Evolutionary conservation across 768 basidiomycete genomes (phyloP), one percentile per base, ranked within the genome.

Genomic region (Tylopilus sp.): DNA sequence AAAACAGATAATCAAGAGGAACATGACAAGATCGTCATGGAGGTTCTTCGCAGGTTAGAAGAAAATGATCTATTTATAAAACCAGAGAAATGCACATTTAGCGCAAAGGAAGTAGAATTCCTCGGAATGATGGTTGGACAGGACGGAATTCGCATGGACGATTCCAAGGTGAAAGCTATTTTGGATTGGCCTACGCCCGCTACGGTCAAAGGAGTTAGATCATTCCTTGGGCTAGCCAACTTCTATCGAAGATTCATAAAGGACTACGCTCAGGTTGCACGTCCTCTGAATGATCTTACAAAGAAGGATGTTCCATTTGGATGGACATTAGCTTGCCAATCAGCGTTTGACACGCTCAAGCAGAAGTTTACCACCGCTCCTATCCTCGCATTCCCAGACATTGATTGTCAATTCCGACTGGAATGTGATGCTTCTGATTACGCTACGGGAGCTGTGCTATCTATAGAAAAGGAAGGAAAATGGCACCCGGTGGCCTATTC

Each of bases 1-100:
- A 36, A 48, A 28, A 55, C 50, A n/a, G n/a, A n/a, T n/a, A n/a
- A n/a, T 1, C 65, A 65, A 3, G 54, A 71, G 1, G 65, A 75
- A 1, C 73, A 77, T 52, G 1, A 2, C 33, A 1, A 3, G 5
- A 28, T 58, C 1, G 30, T 55, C 0, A 0, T 0, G 0, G 11
- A 56, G 6, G 55, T 51, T 0, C 10, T 59, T 0, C 9, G 51
- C 1, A 34, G 25, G 0, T 16, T 55, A 0, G 0, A 9, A 0
- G 26, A 52, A 0, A 51, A 54, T 8, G 28, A 60, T 3, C 7
- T 60, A 2, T 57, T 24, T 10, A 22, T 57, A 0, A 50, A 53
- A 28, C 38, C 38, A 2, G 21, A 11, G 0, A 57, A 54, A 10
- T 54, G 49, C 1, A 12, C 46, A 0, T 54, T 57, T 9, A 5